Evolutionary conservation across 106 monocot genomes (phyloP).

Genomic region (Dioscorea zingiberensis): DNA sequence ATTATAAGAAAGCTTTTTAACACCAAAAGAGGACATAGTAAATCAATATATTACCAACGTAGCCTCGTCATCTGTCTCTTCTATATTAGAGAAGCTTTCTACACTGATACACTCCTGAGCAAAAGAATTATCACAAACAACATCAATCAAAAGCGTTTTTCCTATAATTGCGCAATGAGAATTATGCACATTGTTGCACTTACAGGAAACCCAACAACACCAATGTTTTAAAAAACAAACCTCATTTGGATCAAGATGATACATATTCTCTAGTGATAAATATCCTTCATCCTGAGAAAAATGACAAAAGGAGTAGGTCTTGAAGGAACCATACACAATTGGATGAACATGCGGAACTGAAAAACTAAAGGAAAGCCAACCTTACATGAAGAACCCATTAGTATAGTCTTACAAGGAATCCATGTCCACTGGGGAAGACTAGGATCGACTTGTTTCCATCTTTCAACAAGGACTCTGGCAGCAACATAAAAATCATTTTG

Average conservation of each 20-base stretch:
- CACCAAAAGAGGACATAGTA: too few species aligned
- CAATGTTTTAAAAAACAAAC: slow-evolving; percentile 9
- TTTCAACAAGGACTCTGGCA: slow-evolving; percentile 33
- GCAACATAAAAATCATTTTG: slow-evolving; percentile 31
- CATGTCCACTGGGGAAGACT: slow-evolving; percentile 55
- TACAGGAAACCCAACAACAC: background rate
- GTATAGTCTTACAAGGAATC: slow-evolving; percentile 26
- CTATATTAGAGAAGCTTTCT: background rate
- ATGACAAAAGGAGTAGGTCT: background rate
- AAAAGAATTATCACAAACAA: slow-evolving; percentile 4
- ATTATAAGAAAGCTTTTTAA: background rate
- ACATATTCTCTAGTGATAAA: slow-evolving; percentile 58
- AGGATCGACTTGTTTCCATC: slow-evolving; percentile 48
- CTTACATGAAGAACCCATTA: slow-evolving; percentile 14
- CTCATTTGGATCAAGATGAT: slow-evolving; percentile 14
- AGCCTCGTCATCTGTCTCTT: slow-evolving; percentile 26
- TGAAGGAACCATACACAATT: too few species aligned
- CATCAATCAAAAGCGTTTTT: background rate
- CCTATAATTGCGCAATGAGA: background rate
- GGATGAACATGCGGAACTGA: too few species aligned
- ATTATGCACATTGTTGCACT: background rate
- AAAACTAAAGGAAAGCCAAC: slow-evolving; percentile 12
- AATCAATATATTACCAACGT: slow-evolving; percentile 30
- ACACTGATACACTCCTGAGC: slow-evolving; percentile 18
- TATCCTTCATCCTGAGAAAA: slow-evolving; percentile 49